phyloP scores from a whole-genome alignment of 495 filamentous ascomycete genomes.

The Pyronema omphalodes region DNA sequence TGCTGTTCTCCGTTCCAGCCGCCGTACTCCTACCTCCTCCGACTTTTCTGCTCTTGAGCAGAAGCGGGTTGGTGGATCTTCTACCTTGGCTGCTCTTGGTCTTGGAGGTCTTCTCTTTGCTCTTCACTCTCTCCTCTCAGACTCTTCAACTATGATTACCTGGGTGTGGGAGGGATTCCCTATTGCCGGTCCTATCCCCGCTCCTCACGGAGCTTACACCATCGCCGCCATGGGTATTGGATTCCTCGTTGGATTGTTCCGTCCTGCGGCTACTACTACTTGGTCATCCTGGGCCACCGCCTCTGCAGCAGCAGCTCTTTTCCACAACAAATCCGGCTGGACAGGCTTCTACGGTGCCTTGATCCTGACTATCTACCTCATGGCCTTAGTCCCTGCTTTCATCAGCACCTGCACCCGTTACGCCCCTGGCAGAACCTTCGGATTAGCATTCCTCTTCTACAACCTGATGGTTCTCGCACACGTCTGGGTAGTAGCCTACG shows the following conservation, averaged over 20 bases:
- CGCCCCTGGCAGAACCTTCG: slow-evolving; percentile 60
- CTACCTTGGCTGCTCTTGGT: slow-evolving; percentile 53
- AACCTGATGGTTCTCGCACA: slow-evolving; percentile 85
- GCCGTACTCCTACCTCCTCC: slow-evolving; percentile 35
- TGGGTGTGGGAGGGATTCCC: slow-evolving; percentile 99
- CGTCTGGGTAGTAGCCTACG: slow-evolving; percentile 97
- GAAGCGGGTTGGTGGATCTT: slow-evolving; percentile 37
- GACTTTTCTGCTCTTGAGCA: slow-evolving; percentile 22
- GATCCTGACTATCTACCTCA: slow-evolving; percentile 54
- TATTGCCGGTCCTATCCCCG: slow-evolving; percentile 71
- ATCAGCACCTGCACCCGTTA: slow-evolving; percentile 56
- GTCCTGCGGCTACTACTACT: slow-evolving; percentile 46
- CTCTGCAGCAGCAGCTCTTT: slow-evolving; percentile 57
- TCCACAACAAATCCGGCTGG: slow-evolving; percentile 52
- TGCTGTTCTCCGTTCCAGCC: slow-evolving; percentile 51
- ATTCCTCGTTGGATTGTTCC: slow-evolving; percentile 56
- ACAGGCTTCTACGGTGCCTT: slow-evolving; percentile 76
- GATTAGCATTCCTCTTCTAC: slow-evolving; percentile 71
- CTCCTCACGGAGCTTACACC: slow-evolving; percentile 69
- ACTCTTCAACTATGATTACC: slow-evolving; percentile 96
- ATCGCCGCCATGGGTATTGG: slow-evolving; percentile 74
- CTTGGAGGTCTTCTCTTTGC: slow-evolving; percentile 73
- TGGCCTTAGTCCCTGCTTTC: slow-evolving; percentile 62
- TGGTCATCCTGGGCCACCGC: slow-evolving; percentile 72
- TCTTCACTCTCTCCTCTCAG: slow-evolving; percentile 83